phyloP scores from a whole-genome alignment of 1,139 yeast species.

The Nakaseomyces kungkrabaensis region DNA sequence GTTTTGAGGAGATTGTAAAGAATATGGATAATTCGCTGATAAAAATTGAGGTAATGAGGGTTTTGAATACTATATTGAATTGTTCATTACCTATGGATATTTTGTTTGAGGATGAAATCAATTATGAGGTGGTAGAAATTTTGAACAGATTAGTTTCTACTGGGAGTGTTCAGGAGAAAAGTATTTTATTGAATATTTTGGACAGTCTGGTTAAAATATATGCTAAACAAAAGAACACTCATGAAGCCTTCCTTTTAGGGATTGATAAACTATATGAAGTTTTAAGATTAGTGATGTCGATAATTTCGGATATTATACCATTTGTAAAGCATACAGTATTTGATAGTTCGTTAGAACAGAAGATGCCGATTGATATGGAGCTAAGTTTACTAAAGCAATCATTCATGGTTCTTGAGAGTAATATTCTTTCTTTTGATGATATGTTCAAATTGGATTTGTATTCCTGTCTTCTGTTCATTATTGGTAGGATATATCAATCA shows the following conservation, averaged over 20 bases:
- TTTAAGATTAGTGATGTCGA: conserved; percentile 59
- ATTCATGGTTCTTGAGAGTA: conserved; percentile 47
- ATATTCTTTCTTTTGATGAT: conserved; percentile 56
- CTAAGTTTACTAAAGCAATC: conserved; percentile 41
- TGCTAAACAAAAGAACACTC: conserved; percentile 24
- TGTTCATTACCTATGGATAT: conserved; percentile 49
- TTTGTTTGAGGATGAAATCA: conserved; percentile 58
- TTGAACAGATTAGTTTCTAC: conserved; percentile 64
- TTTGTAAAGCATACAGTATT: conserved; percentile 39
- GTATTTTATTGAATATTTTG: conserved; percentile 47
- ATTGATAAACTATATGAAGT: conserved; percentile 78
- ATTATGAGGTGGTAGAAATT: conserved; percentile 66
- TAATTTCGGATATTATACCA: conserved; percentile 52
- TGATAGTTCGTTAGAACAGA: conserved; percentile 13
- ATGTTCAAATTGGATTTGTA: conserved; percentile 60
- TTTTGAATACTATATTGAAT: conserved; percentile 49
- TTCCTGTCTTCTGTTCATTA: conserved; percentile 56
- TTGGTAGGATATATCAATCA: conserved; percentile 42
- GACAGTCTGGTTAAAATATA: conserved; percentile 36
- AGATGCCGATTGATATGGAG: conserved; percentile 28
- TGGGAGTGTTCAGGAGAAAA: conserved; percentile 45
- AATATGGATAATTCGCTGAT: conserved; percentile 17
- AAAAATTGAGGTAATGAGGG: conserved; percentile 38
- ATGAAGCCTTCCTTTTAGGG: conserved; percentile 36
- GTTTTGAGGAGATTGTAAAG: conserved; percentile 62